phyloP scores from a whole-genome alignment of 2,329 filamentous ascomycete genomes.

The Aureobasidium uvarum region DNA sequence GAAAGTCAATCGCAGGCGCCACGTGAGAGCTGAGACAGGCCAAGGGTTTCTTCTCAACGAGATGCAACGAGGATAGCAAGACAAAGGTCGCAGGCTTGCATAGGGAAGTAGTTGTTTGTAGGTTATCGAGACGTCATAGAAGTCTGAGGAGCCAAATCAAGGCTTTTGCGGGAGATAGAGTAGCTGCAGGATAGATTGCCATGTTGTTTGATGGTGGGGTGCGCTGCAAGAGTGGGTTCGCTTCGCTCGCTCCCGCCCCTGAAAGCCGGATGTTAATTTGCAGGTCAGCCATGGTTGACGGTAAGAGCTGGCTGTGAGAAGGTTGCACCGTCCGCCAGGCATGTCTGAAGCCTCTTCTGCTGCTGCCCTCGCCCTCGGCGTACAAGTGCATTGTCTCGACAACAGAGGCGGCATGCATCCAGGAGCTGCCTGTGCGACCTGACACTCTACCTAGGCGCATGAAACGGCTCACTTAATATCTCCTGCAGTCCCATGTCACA shows the following conservation, averaged over 20 bases:
- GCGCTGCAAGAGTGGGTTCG: not conserved
- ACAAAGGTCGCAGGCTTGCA: not conserved
- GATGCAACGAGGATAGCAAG: slow-evolving; percentile 2
- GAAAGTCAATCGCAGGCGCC: slow-evolving; percentile 14
- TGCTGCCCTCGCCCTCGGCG: not conserved
- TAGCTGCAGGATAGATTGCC: not conserved
- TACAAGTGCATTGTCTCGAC: slow-evolving; percentile 6
- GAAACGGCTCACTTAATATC: slow-evolving; percentile 10
- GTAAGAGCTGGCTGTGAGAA: not conserved
- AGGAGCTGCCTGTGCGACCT: slow-evolving; percentile 12
- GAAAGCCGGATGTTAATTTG: slow-evolving; percentile 13
- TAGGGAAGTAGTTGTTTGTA: not conserved
- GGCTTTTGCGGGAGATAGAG: not conserved
- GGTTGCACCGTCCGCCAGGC: not conserved
- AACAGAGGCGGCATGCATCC: slow-evolving; percentile 5
- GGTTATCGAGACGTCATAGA: slow-evolving; percentile 9
- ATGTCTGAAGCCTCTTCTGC: not conserved
- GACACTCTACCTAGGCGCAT: not conserved
- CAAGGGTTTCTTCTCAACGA: not conserved
- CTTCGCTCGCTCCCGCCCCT: not conserved
- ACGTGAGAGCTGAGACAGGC: slow-evolving; percentile 6
- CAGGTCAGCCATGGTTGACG: not conserved
- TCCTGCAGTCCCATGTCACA: slow-evolving; percentile 23
- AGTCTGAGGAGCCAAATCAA: not conserved
- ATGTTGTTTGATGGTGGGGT: not conserved